phyloP scores from a whole-genome alignment of 805 yeast genomes.

The Candida peoriensis region DNA sequence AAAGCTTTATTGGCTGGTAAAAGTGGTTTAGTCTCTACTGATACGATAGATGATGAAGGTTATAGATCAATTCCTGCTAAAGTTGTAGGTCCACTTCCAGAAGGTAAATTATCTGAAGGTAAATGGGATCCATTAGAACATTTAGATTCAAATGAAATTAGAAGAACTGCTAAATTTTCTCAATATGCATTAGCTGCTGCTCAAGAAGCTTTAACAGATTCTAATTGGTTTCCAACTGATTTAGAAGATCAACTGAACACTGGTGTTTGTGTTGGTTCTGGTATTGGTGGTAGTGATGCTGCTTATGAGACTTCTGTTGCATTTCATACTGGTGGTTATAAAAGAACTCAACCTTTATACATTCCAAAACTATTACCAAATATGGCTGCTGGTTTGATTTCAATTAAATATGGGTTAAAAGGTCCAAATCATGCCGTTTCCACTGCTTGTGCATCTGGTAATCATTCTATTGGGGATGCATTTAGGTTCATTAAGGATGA shows the following conservation, averaged over 20 bases:
- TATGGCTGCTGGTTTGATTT: conserved; percentile 92
- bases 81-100: conserved; percentile 73
- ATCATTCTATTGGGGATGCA: conserved; percentile 92
- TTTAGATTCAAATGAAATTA: conserved; percentile 33
- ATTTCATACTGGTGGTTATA: conserved; percentile 47
- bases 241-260: conserved; percentile 32
- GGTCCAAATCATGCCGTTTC: conserved; percentile 89
- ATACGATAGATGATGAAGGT: conserved; percentile 22
- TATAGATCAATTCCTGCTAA: conserved; percentile 56
- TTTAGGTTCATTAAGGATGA: conserved; percentile 71
- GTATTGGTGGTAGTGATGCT: conserved; percentile 84
- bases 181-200: conserved; percentile 80
- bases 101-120: conserved; percentile 36
- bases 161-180: conserved; percentile 66
- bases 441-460: conserved; percentile 97
- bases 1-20: conserved; percentile 40
- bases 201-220: conserved; percentile 67
- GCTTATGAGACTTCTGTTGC: conserved; percentile 56
- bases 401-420: conserved; percentile 66
- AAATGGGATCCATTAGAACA: conserved; percentile 51
- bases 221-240: conserved; percentile 43
- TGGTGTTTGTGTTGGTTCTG: conserved; percentile 90
- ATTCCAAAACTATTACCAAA: conserved; percentile 80
- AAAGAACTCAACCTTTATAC: conserved; percentile 77
- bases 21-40: conserved; percentile 59